Conservation (phyloP, 176 grass and related monocot species). For the Oryza nivara region DNA sequence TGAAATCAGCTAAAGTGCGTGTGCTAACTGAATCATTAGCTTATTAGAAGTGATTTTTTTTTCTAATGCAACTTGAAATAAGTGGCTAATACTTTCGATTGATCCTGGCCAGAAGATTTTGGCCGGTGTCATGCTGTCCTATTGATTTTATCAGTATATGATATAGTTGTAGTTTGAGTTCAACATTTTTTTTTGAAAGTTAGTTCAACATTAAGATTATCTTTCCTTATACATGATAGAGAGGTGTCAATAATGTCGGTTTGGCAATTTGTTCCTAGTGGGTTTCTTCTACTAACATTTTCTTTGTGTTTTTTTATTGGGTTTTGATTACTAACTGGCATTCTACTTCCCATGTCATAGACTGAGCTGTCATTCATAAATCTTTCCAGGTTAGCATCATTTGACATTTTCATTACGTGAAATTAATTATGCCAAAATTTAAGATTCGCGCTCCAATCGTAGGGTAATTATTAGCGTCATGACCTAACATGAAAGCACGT, state of each 20-base stretch:
- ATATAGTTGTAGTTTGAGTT: slow-evolving; percentile 10
- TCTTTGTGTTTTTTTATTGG: slow-evolving; percentile 7
- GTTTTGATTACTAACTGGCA: slow-evolving; percentile 8
- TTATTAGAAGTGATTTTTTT: neutral
- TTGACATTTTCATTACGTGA: neutral
- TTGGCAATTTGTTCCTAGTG: slow-evolving; percentile 4
- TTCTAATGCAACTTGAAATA: slow-evolving; percentile 22
- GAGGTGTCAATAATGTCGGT: slow-evolving; percentile 30
- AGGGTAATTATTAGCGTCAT: neutral
- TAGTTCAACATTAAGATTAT: neutral
- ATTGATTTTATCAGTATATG: slow-evolving; percentile 1
- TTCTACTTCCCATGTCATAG: slow-evolving; percentile 34
- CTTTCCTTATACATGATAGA: slow-evolving; percentile 40
- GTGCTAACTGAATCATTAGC: slow-evolving; percentile 24
- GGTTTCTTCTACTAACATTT: neutral
- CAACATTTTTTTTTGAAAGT: neutral
- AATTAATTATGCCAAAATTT: slow-evolving; percentile 4
- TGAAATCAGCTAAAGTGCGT: slow-evolving; percentile 15
- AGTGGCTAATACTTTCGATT: neutral
- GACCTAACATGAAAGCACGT: neutral
- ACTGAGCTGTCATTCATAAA: neutral
- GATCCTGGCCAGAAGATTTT: slow-evolving; percentile 11
- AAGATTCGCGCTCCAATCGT: slow-evolving; percentile 3
- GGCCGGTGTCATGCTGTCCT: neutral
- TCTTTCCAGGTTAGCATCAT: slow-evolving; percentile 6